Base-by-base conservation (phyloP, 2,329 filamentous ascomycete species). In the Neopestalotiopsis clavispora region DNA sequence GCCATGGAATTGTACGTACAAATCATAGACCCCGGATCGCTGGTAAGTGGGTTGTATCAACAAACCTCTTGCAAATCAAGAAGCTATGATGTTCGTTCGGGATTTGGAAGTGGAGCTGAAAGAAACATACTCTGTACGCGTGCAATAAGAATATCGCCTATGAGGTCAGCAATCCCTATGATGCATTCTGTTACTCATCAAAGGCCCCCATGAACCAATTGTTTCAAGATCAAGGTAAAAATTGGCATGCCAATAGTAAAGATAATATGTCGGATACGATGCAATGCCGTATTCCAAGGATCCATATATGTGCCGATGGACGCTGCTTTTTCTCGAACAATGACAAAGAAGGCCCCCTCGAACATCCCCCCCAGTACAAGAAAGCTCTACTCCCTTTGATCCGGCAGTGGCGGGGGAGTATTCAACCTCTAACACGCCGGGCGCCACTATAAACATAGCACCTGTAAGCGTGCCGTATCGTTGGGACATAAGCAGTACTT, bases 371-470 rank as follows among this genome's bases (percentile, higher is more conserved):
- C 45, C 17, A 20, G 45, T 17, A 52, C 45, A 17, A 23, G 45
- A 52, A 17, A 20, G n/a, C 14, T n/a, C 45, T 52, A 52, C 45
- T 23, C 13, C 30, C 57, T 6, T 14, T 7, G 30, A 13, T 23
- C 30, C 30, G 23, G 57, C 57, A 30, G 23, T 59, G 32, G 28
- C 17, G 59, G 59, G 23, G 34, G 59, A 62, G 34, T 62, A 62
- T 62, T 62, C 32, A 62, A 62, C 17, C 30, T 40, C n/a, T 62
- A n/a, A 62, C 59, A 23, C 59, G 59, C 59, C 59, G n/a, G 30
- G 7, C 2, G 14, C 59, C 30, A 2, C 34, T 30, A 34, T 34
- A 17, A 7, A 12, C 20, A 14, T 59, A 34, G 12, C 59, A 62
- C 28, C 17, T 38, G 6, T 12, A 59, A 59, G 57, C 30, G 59